phyloP scores from a whole-genome alignment of 352 stramenopile species.

The Achlya hypogyna region DNA sequence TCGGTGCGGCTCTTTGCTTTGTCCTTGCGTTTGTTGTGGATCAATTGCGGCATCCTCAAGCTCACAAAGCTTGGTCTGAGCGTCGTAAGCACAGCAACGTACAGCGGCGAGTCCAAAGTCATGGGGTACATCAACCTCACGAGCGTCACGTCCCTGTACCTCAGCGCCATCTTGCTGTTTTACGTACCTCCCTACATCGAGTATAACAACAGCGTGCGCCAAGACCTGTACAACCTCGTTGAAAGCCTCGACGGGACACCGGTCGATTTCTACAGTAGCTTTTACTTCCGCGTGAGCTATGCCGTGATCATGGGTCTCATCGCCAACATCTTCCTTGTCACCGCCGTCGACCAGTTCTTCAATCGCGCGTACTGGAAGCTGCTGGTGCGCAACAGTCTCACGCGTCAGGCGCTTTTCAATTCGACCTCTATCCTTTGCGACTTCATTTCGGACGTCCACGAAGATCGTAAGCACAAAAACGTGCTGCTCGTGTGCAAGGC shows the following conservation, averaged over 20 bases:
- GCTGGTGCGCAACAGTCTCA: not conserved
- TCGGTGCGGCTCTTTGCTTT: not conserved
- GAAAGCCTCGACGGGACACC: constrained; percentile 8
- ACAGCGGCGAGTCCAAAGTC: not conserved
- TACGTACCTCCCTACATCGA: not conserved
- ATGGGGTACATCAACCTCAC: constrained; percentile 11
- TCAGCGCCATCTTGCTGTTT: constrained; percentile 1
- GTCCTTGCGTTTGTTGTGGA: constrained; percentile 1
- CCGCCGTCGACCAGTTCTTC: not conserved
- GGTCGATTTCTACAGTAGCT: constrained; percentile 2
- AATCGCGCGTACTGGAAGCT: not conserved
- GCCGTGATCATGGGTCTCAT: not conserved
- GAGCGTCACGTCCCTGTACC: constrained; percentile 7
- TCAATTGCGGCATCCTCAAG: constrained; percentile 14
- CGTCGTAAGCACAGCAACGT: not conserved
- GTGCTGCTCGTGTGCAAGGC: not conserved
- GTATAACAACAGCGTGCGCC: not conserved
- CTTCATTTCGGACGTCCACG: not conserved
- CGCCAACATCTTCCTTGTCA: not conserved
- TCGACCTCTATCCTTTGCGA: constrained; percentile 11
- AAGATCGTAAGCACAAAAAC: not conserved
- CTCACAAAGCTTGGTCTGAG: not conserved
- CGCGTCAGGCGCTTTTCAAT: constrained; percentile 5
- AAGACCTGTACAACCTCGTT: not conserved
- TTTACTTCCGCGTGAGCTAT: not conserved